Evolutionary conservation across 805 yeast species (phyloP), one percentile per base, ranked within the genome.

Genomic region (Brettanomyces naardenensis): DNA sequence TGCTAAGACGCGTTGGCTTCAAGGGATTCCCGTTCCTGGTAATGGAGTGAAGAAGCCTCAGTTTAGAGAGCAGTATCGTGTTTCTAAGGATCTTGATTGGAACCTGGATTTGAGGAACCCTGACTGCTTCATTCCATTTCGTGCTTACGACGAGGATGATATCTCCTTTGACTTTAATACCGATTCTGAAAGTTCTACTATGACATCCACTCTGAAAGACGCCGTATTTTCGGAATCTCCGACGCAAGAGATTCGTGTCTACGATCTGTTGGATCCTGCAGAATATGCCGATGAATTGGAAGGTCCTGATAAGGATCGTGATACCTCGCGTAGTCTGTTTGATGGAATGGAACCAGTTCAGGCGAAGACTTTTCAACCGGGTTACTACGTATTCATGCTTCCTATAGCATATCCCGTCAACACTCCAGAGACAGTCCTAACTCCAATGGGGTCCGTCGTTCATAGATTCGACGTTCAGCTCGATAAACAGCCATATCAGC

Each of bases 321-420:
- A 33, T 36, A n/a, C 39, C 33, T 22, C 39, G 31, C n/a, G 54
- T 35, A 36, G 42, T 33, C 33, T 53, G 20, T 52, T 57, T 29
- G 28, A 39, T n/a, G 33, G 37, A 6, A 36, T 31, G 19, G 15
- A 29, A 3, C 19, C 21, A 14, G 6, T 10, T 3, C n/a, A 10
- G 6, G 20, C 33, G 9, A 29, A 30, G 6, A 44, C 50, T 13
- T 64, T 60, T 44, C 70, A 70, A 44, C 75, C 89, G 1, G 94
- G 94, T 18, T 72, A 78, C 46, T 83, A 83, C 50, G 70, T 82
- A 2, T 83, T 80, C 49, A 53, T 79, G 15, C 54, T 82, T 5
- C 90, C 92, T 0, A 61, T 78, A 0, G 56, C 74, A 5, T 69
- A 80, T 37, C 81, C 86, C 0, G 65, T 73, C 19, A 69, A 67